Percentiles rank a stretch among this genome's conserved stretches.
These are phyloP conservation scores for Wickerhamomyces canadensis DNA, from an alignment of 805 yeast genomes.

Conservation along the genomic window DNA sequence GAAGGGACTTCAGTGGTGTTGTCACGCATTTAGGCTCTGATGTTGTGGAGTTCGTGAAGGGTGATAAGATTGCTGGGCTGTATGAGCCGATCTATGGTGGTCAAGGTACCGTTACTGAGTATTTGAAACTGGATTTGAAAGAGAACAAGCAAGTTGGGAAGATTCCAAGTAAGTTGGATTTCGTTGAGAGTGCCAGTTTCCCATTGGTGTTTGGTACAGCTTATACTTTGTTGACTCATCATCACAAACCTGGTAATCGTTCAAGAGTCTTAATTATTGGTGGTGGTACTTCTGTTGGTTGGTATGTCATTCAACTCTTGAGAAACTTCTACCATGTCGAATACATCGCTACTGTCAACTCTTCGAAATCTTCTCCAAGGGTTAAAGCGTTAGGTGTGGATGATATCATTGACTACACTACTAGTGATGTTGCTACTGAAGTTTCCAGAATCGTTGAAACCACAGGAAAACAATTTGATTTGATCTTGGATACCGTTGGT, in stretches of 20 bases:
- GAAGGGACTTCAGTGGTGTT: conserved; percentile 49
- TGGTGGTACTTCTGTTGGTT: conserved; percentile 68
- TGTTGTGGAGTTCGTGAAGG: conserved; percentile 35
- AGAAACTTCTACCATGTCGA: conserved; percentile 40
- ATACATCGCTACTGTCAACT: conserved; percentile 53
- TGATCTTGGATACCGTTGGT: conserved; percentile 64
- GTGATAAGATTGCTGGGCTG: conserved; percentile 52
- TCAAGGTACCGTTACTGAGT: conserved; percentile 43
- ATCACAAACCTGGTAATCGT: conserved; percentile 33
- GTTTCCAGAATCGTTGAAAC: conserved; percentile 19
- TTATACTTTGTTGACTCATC: conserved; percentile 28
- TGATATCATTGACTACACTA: conserved; percentile 50
- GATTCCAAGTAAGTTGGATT: conserved; percentile 35
- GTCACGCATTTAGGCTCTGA: conserved; percentile 45
- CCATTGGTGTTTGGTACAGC: conserved; percentile 68
- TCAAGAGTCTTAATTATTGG: conserved; percentile 62
- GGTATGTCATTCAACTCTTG: conserved; percentile 49
- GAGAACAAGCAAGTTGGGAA: conserved; percentile 27
- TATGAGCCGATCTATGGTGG: conserved; percentile 18
- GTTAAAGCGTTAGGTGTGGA: conserved; percentile 53
- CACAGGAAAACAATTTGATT: conserved; percentile 45
- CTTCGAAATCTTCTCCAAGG: conserved; percentile 39
- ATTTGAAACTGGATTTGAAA: conserved; percentile 36
- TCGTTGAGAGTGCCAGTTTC: conserved; percentile 54
- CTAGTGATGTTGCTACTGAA: conserved; percentile 33